Evolutionary conservation across 108 stramenopile species (phyloP).

Genomic region (Nannochloropsis gaditana): DNA sequence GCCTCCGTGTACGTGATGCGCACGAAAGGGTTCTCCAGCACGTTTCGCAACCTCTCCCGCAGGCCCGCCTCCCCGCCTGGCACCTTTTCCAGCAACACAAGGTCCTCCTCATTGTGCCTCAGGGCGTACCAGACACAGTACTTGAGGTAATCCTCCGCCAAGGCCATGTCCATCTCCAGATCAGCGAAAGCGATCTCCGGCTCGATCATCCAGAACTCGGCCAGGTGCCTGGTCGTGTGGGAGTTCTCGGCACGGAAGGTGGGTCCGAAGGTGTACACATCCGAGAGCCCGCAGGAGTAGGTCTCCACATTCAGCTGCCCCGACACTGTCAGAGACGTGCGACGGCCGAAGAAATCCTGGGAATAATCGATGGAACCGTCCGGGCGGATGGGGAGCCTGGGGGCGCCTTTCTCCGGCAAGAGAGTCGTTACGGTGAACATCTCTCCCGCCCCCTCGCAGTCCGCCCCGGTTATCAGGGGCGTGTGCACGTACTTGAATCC

Average conservation of each 20-base stretch:
- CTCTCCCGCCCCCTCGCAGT: conserved; percentile 96
- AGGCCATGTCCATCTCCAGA: conserved; percentile 69
- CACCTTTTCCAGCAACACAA: conserved; percentile 73
- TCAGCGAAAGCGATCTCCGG: conserved; percentile 76
- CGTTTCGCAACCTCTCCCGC: conserved; percentile 58
- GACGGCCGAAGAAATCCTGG: conserved; percentile 69
- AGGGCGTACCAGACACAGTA: conserved; percentile 77
- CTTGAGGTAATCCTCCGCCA: conserved; percentile 89
- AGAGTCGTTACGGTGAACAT: conserved; percentile 71
- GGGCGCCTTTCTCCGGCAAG: conserved; percentile 41
- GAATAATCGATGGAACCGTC: conserved; percentile 59
- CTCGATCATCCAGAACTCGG: conserved; percentile 93
- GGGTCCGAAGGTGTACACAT: conserved; percentile 91
- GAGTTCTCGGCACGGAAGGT: conserved; percentile 91
- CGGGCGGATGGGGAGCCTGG: conserved; percentile 9
- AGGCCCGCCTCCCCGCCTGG: conserved; percentile 64
- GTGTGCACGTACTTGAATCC: conserved; percentile 78
- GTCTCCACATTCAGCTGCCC: conserved; percentile 90
- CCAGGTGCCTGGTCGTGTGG: conserved; percentile 83
- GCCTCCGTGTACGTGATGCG: conserved; percentile 77
- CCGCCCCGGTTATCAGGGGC: conserved; percentile 65
- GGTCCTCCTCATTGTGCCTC: conserved; percentile 63
- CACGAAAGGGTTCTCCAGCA: conserved; percentile 64
- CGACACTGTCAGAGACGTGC: conserved; percentile 75
- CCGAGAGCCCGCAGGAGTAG: conserved; percentile 73